Conservation (phyloP, 768 basidiomycete genomes). For the Gelatoporia subvermispora region DNA sequence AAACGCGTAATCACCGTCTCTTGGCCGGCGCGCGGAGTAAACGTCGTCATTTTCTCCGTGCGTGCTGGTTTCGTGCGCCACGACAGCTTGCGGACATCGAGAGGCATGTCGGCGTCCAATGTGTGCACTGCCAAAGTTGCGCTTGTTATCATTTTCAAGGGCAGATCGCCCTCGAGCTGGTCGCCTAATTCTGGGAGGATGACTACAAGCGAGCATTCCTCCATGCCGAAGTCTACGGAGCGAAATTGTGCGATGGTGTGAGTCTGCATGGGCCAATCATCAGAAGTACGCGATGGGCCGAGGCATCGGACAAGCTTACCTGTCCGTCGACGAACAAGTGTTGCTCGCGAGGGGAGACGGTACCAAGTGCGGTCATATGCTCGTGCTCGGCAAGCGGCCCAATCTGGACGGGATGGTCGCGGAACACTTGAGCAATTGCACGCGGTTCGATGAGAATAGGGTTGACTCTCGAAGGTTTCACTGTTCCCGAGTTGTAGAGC, state of each 20-base stretch:
- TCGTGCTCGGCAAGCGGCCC: conserved; percentile 6
- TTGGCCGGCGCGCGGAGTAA: neutral
- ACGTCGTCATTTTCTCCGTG: conserved; percentile 1
- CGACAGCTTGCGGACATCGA: conserved; percentile 8
- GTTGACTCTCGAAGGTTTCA: conserved; percentile 3
- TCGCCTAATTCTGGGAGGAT: conserved; percentile 5
- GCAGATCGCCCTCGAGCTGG: neutral
- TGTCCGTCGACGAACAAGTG: neutral
- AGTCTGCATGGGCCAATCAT: neutral
- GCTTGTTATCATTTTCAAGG: neutral
- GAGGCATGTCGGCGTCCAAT: conserved; percentile 3
- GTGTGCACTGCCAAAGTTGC: conserved; percentile 3
- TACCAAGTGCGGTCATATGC: conserved; percentile 3
- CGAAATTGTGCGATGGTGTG: conserved; percentile 10
- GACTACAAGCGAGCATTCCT: conserved; percentile 9
- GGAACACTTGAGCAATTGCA: conserved; percentile 9
- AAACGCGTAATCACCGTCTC: conserved; percentile 5
- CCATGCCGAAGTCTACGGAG: conserved; percentile 14
- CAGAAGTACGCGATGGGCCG: neutral
- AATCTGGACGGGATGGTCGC: conserved; percentile 1
- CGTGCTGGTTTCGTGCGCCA: conserved; percentile 1
- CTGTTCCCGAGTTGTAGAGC: conserved; percentile 2
- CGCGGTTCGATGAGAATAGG: conserved; percentile 9
- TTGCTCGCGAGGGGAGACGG: conserved; percentile 3
- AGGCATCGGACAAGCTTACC: neutral